A percentile compares a stretch with the other conserved stretches of the same genome.
These are phyloP conservation scores for Phaeotremella fagi DNA, from an alignment of 768 basidiomycete species.

Conservation along the genomic window DNA sequence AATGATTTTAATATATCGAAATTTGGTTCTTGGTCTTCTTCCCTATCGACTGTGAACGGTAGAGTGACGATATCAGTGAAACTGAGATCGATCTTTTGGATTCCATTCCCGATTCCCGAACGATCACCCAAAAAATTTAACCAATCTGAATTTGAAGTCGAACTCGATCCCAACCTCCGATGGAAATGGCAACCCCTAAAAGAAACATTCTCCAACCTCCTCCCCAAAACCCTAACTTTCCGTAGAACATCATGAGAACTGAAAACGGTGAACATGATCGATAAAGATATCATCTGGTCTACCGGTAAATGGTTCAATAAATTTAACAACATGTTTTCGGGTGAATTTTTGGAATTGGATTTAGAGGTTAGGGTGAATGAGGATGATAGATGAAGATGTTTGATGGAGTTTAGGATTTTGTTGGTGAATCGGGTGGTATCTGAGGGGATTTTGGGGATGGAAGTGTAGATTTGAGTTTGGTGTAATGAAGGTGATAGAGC, in stretches of 20 bases:
- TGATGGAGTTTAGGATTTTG: background rate
- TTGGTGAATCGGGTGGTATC: slow-evolving; percentile 27
- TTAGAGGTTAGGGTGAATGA: background rate
- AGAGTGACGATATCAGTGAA: slow-evolving; percentile 29
- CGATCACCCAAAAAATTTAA: slow-evolving; percentile 8
- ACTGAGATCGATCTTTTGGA: slow-evolving; percentile 24
- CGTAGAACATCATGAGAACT: slow-evolving; percentile 14
- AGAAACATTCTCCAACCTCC: slow-evolving; percentile 23
- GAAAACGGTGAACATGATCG: slow-evolving; percentile 31
- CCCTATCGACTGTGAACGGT: slow-evolving; percentile 4
- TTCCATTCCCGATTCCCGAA: slow-evolving; percentile 5
- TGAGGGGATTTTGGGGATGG: too few relatives aligned
- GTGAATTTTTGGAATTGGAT: slow-evolving; percentile 4
- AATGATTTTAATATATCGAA: slow-evolving; percentile 2
- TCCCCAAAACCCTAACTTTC: slow-evolving; percentile 14
- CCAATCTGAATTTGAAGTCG: too few relatives aligned
- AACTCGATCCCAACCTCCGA: too few relatives aligned
- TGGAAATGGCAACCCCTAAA: slow-evolving; percentile 25
- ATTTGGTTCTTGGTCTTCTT: too few relatives aligned
- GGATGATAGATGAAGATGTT: background rate
- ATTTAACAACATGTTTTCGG: background rate
- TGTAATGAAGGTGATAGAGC: slow-evolving; percentile 17
- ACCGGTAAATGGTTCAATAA: slow-evolving; percentile 12
- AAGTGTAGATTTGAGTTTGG: slow-evolving; percentile 15
- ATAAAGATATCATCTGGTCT: slow-evolving; percentile 21